phyloP scores from a whole-genome alignment of 2,329 filamentous ascomycete species.

The Colletotrichum eremochloae region DNA sequence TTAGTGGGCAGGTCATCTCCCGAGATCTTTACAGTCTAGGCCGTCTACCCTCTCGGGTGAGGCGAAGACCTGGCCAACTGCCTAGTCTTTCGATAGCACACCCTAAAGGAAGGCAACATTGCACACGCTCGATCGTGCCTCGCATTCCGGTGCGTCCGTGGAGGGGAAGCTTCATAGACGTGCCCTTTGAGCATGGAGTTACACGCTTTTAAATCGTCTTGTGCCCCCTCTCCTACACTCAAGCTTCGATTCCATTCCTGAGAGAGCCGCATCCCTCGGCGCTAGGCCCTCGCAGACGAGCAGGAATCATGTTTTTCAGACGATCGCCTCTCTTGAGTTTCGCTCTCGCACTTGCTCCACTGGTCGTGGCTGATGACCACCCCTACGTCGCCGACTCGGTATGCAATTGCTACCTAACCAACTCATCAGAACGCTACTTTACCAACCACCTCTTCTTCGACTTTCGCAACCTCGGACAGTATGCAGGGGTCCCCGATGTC shows the following conservation, averaged over 20 bases:
- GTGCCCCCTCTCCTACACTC: not conserved
- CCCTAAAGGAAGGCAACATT: not conserved
- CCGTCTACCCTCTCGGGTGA: constrained; percentile 2
- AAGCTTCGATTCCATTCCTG: not conserved
- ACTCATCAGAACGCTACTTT: constrained; percentile 60
- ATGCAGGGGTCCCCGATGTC: constrained; percentile 53
- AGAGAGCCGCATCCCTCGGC: constrained; percentile 12
- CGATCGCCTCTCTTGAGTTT: constrained; percentile 46
- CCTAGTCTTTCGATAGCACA: constrained; percentile 25
- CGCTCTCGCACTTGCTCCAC: constrained; percentile 20
- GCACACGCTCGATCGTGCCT: constrained; percentile 33
- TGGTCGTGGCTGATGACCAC: constrained; percentile 35
- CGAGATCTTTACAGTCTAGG: not conserved
- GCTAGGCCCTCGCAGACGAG: constrained; percentile 13
- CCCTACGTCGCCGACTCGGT: constrained; percentile 49
- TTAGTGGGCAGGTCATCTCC: not conserved
- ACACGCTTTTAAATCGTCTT: constrained; percentile 9
- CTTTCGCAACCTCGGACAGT: constrained; percentile 58
- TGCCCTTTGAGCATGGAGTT: not conserved
- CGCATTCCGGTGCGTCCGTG: constrained; percentile 38
- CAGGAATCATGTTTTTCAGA: constrained; percentile 22
- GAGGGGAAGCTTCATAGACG: constrained; percentile 7
- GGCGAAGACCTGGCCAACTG: constrained; percentile 25
- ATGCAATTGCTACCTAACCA: constrained; percentile 64
- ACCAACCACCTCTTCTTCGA: constrained; percentile 63